A percentile compares a stretch with the other conserved stretches of the same genome.
These are phyloP conservation scores for Durio zibethinus DNA, from an alignment of 345 rosid species.

Conservation along the genomic window DNA sequence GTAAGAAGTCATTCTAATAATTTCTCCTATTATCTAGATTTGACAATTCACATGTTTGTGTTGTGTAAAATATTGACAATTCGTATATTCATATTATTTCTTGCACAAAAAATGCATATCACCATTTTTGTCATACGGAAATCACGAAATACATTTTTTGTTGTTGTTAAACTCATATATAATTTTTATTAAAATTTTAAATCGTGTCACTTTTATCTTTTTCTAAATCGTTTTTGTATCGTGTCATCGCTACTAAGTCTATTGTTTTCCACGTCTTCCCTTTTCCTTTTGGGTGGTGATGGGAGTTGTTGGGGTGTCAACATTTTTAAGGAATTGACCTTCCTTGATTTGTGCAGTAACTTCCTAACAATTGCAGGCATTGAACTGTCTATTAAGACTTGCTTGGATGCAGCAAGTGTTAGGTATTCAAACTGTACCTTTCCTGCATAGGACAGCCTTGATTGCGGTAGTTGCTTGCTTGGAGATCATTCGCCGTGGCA, in stretches of 20 bases:
- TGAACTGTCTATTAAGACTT: slow-evolving; percentile 62
- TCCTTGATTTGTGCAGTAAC: neutral
- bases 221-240: too few species aligned
- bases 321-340: neutral
- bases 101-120: too few species aligned
- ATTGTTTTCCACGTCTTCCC: neutral
- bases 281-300: neutral
- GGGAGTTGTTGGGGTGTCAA: neutral
- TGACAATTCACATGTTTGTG: too few species aligned
- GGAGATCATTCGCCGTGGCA: slow-evolving; percentile 81
- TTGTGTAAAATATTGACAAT: too few species aligned
- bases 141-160: too few species aligned
- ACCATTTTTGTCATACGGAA: too few species aligned
- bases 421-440: slow-evolving; percentile 51
- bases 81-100: too few species aligned
- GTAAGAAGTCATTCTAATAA: slow-evolving; percentile 29
- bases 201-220: too few species aligned
- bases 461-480: slow-evolving; percentile 50
- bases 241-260: too few species aligned
- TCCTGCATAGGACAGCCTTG: slow-evolving; percentile 52
- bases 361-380: slow-evolving; percentile 38
- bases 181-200: too few species aligned
- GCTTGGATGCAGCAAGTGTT: slow-evolving; percentile 79
- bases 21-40: neutral
- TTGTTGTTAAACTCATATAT: too few species aligned